Percentiles rank a stretch among this genome's conserved stretches.
These are phyloP conservation scores for Haematococcus lacustris DNA, from an alignment of 139 green algal genomes.

Conservation along the genomic window DNA sequence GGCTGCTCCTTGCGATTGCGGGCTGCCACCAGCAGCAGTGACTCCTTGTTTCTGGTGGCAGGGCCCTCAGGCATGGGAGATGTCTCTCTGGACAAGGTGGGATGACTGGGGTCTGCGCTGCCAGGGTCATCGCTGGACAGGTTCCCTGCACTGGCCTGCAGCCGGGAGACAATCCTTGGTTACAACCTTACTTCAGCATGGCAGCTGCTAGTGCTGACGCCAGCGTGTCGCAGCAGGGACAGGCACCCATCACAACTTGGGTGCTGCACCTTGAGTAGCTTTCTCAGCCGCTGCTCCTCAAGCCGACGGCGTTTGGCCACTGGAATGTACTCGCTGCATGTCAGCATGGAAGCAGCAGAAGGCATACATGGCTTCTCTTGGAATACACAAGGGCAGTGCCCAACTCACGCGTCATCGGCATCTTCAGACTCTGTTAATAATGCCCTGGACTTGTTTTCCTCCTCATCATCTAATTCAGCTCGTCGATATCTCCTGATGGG, in stretches of 20 bases:
- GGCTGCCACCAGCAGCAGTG: constrained; percentile 55
- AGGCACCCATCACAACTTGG: neutral
- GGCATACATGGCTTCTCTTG: neutral
- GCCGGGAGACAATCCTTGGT: neutral
- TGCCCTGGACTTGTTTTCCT: constrained; percentile 18
- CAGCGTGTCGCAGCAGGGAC: neutral
- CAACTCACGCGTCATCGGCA: neutral
- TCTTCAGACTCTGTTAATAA: constrained; percentile 33
- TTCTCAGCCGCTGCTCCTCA: constrained; percentile 54
- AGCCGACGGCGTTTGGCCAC: constrained; percentile 69
- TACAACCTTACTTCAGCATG: neutral
- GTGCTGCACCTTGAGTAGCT: constrained; percentile 34
- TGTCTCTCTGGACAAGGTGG: too few relatives aligned
- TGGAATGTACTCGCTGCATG: constrained; percentile 81
- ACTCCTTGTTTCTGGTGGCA: constrained; percentile 50
- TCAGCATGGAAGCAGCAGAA: constrained; percentile 2
- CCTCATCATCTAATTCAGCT: constrained; percentile 59
- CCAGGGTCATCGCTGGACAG: neutral
- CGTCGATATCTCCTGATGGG: constrained; percentile 54
- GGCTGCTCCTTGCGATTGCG: constrained; percentile 36
- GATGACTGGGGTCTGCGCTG: neutral
- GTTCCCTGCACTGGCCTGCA: neutral
- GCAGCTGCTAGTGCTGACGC: neutral
- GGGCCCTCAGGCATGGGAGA: neutral
- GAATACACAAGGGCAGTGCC: constrained; percentile 7